A percentile compares a stretch with the other conserved stretches of the same genome.
These are phyloP conservation scores for Penicillium verrucosum DNA, from an alignment of 2,329 filamentous ascomycete species.

Conservation along the genomic window DNA sequence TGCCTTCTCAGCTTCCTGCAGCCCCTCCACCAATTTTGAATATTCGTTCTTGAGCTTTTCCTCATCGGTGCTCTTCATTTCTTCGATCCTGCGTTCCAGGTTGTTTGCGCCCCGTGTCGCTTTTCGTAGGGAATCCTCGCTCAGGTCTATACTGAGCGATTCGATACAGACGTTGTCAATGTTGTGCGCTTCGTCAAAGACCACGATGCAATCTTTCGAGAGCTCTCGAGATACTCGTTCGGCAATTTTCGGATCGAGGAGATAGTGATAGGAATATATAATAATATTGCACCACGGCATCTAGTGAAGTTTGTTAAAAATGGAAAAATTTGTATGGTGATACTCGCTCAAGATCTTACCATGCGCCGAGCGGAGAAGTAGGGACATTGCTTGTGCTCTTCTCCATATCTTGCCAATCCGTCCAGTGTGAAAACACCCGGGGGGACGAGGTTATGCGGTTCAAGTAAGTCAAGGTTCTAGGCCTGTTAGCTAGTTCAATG, in stretches of 20 bases:
- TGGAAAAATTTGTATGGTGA: neutral
- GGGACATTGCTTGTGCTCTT: slow-evolving; percentile 93
- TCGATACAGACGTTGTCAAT: slow-evolving; percentile 99
- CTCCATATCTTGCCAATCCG: slow-evolving; percentile 80
- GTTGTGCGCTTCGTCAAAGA: slow-evolving; percentile 98
- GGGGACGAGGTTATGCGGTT: slow-evolving; percentile 90
- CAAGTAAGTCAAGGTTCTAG: slow-evolving; percentile 86
- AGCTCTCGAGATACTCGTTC: slow-evolving; percentile 92
- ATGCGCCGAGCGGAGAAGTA: slow-evolving; percentile 95
- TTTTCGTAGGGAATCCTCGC: slow-evolving; percentile 87
- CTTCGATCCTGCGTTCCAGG: slow-evolving; percentile 81
- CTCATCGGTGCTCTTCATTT: slow-evolving; percentile 95
- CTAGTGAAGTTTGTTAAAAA: slow-evolving; percentile 44
- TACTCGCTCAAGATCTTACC: slow-evolving; percentile 50
- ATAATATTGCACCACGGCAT: slow-evolving; percentile 99
- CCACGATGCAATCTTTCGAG: slow-evolving; percentile 96
- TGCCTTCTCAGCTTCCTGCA: slow-evolving; percentile 83
- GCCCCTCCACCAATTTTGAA: slow-evolving; percentile 86
- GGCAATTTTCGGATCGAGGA: slow-evolving; percentile 96
- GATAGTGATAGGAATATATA: slow-evolving; percentile 98
- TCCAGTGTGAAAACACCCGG: slow-evolving; percentile 96
- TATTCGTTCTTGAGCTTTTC: slow-evolving; percentile 95
- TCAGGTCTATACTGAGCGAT: slow-evolving; percentile 92
- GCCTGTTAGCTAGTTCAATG: slow-evolving; percentile 21
- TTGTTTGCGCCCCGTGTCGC: slow-evolving; percentile 88